Percentiles rank a stretch among this genome's conserved stretches.
Conservation (phyloP, 1,139 yeast genomes). For the Geotrichum klebahnii region DNA sequence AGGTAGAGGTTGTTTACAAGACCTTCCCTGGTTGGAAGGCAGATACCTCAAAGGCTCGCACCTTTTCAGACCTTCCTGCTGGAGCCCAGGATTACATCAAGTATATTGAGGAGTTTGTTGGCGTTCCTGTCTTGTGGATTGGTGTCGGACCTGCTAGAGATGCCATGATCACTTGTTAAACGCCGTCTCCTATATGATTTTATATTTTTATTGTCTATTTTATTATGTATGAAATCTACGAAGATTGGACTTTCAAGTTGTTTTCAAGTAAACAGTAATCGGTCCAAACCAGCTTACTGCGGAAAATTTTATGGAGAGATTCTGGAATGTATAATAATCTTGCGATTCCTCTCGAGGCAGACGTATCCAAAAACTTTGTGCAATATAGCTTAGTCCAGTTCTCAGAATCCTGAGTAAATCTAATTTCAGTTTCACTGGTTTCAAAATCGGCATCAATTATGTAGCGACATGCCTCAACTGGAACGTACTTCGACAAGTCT, state of each 20-base stretch:
- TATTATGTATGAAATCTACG: not conserved
- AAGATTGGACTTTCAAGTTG: not conserved
- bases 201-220: not conserved
- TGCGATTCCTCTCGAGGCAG: slow-evolving; percentile 41
- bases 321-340: slow-evolving; percentile 42
- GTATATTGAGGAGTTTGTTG: slow-evolving; percentile 77
- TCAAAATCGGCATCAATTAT: slow-evolving; percentile 36
- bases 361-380: slow-evolving; percentile 39
- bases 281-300: slow-evolving; percentile 29
- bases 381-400: slow-evolving; percentile 40
- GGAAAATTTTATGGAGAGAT: slow-evolving; percentile 26
- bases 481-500: slow-evolving; percentile 32
- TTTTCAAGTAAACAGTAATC: slow-evolving; percentile 33
- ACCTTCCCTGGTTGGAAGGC: slow-evolving; percentile 93
- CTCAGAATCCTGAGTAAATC: slow-evolving; percentile 27
- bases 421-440: slow-evolving; percentile 30
- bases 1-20: slow-evolving; percentile 85
- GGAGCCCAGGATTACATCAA: slow-evolving; percentile 80
- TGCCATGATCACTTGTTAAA: slow-evolving; percentile 32
- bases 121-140: slow-evolving; percentile 90
- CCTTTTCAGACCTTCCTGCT: slow-evolving; percentile 75
- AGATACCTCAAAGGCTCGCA: slow-evolving; percentile 69
- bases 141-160: slow-evolving; percentile 98
- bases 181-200: not conserved
- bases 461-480: slow-evolving; percentile 35